Evolutionary conservation across 768 basidiomycete genomes (phyloP), one percentile per base, ranked within the genome.

Genomic region (Russula ochroleuca): DNA sequence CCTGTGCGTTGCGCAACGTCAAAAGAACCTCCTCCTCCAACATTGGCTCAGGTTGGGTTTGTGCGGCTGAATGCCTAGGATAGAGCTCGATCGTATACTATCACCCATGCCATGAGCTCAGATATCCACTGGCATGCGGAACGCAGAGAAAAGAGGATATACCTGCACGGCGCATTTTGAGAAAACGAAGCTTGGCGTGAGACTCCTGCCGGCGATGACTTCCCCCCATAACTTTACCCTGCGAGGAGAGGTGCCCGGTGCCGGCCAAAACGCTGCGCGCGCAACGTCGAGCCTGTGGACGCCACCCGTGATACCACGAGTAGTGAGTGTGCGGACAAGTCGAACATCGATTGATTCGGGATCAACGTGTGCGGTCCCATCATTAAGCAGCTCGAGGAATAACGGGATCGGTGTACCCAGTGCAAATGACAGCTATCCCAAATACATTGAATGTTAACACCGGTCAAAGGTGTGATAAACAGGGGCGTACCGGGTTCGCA

Each of bases 1-100:
- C 59, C 23, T 41, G 23, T 2, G 40, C 23, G 72, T 76, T 17
- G 72, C 60, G 35, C 50, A 69, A n/a, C 1, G 48, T 50, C 69
- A 67, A 57, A 19, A 55, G 5, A 6, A 65, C 33, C 74, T n/a
- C 69, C 73, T 25, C 67, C 55, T 61, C 57, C 55, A 50, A 67
- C 56, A 66, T 3, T 47, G 72, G 13, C 57, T 40, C 25, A 15
- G 6, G 17, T n/a, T 64, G 47, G 19, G 11, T 15, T 25, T 49
- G n/a, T 19, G 49, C 63, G 4, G 51, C 31, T 8, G 52, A 19
- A 10, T 40, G 45, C 8, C 28, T 28, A 15, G 54, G 59, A 47
- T 65, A 61, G 8, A 65, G 23, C 23, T 33, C 59, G 41, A 65
- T 51, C 4, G 64, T 28, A 48, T 65, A 65, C 64, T 65, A 59